Base-by-base conservation (phyloP, 768 basidiomycete genomes). In the Rickenella mellea region DNA sequence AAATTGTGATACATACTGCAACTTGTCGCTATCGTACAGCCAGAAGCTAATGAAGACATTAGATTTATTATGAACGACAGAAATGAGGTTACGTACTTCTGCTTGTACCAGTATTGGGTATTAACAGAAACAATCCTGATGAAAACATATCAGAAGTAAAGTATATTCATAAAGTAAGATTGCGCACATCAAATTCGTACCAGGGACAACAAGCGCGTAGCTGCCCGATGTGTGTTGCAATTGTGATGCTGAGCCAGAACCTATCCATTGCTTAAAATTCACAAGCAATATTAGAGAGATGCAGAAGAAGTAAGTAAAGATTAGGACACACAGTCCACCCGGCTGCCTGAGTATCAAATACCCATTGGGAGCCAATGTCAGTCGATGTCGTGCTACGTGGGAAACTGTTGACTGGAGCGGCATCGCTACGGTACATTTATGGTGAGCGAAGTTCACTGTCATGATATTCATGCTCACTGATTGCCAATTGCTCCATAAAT, bases 61-160 rank as follows among this genome's bases (percentile, higher is more conserved):
- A n/a, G n/a, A n/a, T n/a, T 12, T 21, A 25, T 12, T 31, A n/a
- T 28, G n/a, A 27, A 25, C 14, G 25, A 7, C 6, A 10, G 28
- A 19, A 6, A 40, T 6, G 7, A 2, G n/a, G 3, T 4, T 9
- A 43, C 64, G 46, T 48, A 74, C 76, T 76, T 78, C 51, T 63
- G 61, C 48, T 71, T 75, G 52, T 79, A 79, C 75, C 76, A 77
- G 46, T 74, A 80, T 6, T 72, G 66, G 6, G 73, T 73, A 46
- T 79, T 80, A 44, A 80, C 46, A 0, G 77, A 77, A 27, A 80
- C 70, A 28, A 80, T 71, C 15, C 71, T 76, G 10, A 51, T 33
- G 30, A 25, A 29, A 27, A 4, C 31, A 33, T 6, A n/a, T 20
- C 28, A 39, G 22, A 8, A 9, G 1, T 20, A 37, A 1, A 21